Percentiles rank a stretch among this genome's conserved stretches.
phyloP scores from a whole-genome alignment of 1,284 basidiomycete species.

The Moniliella sp. region DNA sequence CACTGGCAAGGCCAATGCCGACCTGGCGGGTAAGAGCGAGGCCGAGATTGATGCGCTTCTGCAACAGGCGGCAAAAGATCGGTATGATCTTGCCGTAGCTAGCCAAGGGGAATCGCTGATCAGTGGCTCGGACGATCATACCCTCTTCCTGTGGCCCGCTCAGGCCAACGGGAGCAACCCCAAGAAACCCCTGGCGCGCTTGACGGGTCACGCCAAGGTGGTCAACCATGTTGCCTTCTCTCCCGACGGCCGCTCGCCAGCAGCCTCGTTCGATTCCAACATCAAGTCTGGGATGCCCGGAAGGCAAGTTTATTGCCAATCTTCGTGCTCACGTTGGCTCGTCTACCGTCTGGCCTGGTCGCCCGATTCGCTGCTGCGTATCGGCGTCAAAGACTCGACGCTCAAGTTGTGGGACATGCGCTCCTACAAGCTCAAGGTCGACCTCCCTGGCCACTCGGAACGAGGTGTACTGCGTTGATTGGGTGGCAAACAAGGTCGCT shows the following conservation, averaged over 20 bases:
- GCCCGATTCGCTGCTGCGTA: constrained; percentile 73
- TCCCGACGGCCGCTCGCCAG: constrained; percentile 74
- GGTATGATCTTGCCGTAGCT: constrained; percentile 54
- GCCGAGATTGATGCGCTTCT: constrained; percentile 4
- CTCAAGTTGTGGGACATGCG: constrained; percentile 37
- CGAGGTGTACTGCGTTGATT: constrained; percentile 78
- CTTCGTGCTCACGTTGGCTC: constrained; percentile 38
- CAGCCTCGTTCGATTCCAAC: constrained; percentile 74
- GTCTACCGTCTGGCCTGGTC: constrained; percentile 90
- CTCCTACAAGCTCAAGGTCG: constrained; percentile 56
- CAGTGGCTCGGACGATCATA: constrained; percentile 78
- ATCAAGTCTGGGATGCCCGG: too few relatives aligned
- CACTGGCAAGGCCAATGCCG: constrained; percentile 41
- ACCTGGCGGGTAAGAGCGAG: not conserved
- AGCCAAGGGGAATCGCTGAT: constrained; percentile 48
- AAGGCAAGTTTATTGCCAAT: constrained; percentile 58
- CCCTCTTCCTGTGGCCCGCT: constrained; percentile 36
- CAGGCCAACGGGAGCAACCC: constrained; percentile 42
- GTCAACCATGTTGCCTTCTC: constrained; percentile 86
- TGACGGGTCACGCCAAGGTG: constrained; percentile 87
- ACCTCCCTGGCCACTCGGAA: constrained; percentile 87
- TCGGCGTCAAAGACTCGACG: constrained; percentile 83
- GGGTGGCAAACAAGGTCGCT: constrained; percentile 70
- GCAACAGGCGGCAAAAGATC: constrained; percentile 34
- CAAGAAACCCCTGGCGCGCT: constrained; percentile 62